Evolutionary conservation across 2,329 filamentous ascomycete genomes (phyloP), one percentile per base, ranked within the genome.

Genomic region (Claviceps sp.): DNA sequence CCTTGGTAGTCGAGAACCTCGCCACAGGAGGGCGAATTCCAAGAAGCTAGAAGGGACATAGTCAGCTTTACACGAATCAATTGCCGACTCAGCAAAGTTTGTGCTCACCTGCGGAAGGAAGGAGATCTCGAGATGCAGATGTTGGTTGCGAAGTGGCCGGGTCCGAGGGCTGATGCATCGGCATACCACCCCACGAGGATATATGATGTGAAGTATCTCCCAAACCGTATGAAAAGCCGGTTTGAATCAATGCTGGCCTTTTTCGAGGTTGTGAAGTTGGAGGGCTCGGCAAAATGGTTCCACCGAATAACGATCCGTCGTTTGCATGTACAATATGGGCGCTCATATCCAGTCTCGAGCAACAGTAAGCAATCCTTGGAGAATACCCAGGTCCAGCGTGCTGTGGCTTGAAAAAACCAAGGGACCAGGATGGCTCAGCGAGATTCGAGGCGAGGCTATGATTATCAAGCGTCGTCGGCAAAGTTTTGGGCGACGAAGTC

Each of bases 21-120:
- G 49, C 81, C 78, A 56, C 72, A 78, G 16, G 75, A 66, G 62
- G 82, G 82, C 40, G 76, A 70, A 48, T 69, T 67, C 79, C 79
- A 71, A 45, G 60, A 60, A 40, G 58, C 66, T 66, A 45, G 34
- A 41, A 30, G 5, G 40, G 47, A 43, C 9, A 4, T 8, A 26
- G 40, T 53, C 30, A 53, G 52, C 4, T n/a, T 14, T 14, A 4
- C 16, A 18, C 6, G 34, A 2, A 42, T 2, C 11, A 4, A 30
- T 22, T 8, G 37, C 24, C 20, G 18, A 41, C 14, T n/a, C 30
- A 22, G 18, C 8, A 22, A n/a, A 11, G 8, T 14, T 22, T 14
- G 41, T 18, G 50, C 53, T 55, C 24, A 55, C 53, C 48, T 37
- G 48, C 44, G 16, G 43, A 40, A 48, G 53, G 51, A 40, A 55